Conservation (phyloP, 164 flowering plant species). For the Brasenia schreberi region DNA sequence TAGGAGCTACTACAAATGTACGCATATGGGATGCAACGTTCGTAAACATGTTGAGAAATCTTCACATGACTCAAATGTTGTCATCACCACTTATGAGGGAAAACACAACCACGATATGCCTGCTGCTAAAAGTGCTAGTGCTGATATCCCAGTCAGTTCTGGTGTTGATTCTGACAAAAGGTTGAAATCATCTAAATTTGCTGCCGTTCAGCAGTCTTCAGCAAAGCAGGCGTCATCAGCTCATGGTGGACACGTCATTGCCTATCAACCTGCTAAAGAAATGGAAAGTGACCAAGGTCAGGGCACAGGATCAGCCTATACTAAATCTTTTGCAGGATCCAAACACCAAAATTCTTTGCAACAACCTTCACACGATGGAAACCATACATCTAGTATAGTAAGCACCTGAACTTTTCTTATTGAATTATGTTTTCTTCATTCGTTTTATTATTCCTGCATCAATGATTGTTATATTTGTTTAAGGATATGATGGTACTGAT, state of each 20-base stretch:
- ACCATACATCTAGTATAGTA: background rate
- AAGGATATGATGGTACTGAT: too few species aligned
- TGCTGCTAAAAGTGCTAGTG: conserved; percentile 44
- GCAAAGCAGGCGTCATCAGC: conserved; percentile 17
- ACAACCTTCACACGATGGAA: conserved; percentile 2
- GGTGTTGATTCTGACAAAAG: conserved; percentile 38
- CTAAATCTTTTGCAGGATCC: conserved; percentile 1
- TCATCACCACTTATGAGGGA: conserved; percentile 63
- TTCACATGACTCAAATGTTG: conserved; percentile 32
- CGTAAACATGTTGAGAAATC: conserved; percentile 77
- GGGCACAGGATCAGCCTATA: conserved; percentile 19
- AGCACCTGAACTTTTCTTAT: background rate
- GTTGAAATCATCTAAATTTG: conserved; percentile 15
- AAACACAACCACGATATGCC: conserved; percentile 82
- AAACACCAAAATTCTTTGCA: conserved; percentile 1
- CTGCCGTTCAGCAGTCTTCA: conserved; percentile 11
- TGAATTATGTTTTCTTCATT: background rate
- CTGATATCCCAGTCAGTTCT: conserved; percentile 42
- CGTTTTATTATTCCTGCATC: background rate
- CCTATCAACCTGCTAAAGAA: conserved; percentile 17
- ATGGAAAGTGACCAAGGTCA: conserved; percentile 20
- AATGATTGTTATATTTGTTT: too few species aligned
- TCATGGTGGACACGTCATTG: conserved; percentile 8
- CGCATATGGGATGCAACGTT: conserved; percentile 80
- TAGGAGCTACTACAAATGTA: conserved; percentile 90